These are phyloP conservation scores for Calendula officinalis DNA, from an alignment of 129 eudicot genomes.

Conservation along the genomic window DNA sequence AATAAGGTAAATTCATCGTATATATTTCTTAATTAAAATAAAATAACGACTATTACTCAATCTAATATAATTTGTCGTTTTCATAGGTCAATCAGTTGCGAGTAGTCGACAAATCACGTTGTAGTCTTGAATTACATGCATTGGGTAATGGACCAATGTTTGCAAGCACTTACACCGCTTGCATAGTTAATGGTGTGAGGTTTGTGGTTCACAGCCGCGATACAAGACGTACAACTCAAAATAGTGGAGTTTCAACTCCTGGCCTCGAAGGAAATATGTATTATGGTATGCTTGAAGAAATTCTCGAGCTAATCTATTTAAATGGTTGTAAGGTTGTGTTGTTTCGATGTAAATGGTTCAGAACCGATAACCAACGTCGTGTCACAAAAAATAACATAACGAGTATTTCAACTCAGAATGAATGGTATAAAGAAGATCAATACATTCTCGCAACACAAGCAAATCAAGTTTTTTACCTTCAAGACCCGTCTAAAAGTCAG, in stretches of 20 bases:
- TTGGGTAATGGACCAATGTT: neutral
- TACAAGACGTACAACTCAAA: neutral
- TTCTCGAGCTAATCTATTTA: neutral
- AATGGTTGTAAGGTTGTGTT: neutral
- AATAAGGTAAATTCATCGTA: neutral
- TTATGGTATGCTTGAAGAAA: neutral
- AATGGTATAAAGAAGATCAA: neutral
- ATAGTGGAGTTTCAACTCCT: neutral
- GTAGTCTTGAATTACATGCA: neutral
- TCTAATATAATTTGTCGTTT: neutral
- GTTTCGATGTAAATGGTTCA: neutral
- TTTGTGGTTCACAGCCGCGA: neutral
- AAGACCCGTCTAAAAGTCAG: neutral
- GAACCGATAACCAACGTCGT: neutral
- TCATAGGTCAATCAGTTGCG: neutral
- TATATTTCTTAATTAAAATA: neutral
- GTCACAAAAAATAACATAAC: neutral
- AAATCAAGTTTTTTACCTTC: neutral
- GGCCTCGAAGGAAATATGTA: neutral
- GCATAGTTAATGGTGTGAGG: constrained; percentile 4
- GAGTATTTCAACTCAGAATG: neutral
- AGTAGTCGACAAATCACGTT: neutral
- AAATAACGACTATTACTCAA: neutral
- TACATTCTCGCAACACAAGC: constrained; percentile 2
- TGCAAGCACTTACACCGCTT: neutral